Percentiles rank a stretch among this genome's conserved stretches.
These are phyloP conservation scores for Paraurostyla sp. DNA, from an alignment of 73 alveolate genomes.

Conservation along the genomic window DNA sequence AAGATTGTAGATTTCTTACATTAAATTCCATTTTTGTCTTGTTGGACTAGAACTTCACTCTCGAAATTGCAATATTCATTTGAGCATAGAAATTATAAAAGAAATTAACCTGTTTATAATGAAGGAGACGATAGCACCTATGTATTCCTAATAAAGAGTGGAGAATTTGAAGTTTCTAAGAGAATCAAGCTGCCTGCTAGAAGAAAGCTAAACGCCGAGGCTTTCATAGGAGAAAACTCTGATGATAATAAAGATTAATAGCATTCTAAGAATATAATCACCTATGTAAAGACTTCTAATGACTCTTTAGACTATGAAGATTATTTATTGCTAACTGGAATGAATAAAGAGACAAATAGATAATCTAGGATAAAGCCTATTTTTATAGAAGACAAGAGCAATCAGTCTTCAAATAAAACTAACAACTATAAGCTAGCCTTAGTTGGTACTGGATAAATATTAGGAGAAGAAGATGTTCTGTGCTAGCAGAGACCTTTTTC, in stretches of 20 bases:
- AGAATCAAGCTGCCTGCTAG: neutral
- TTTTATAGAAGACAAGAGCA: neutral
- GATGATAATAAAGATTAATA: neutral
- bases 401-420: neutral
- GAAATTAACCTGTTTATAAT: constrained; percentile 56
- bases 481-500: neutral
- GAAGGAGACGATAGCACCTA: constrained; percentile 51
- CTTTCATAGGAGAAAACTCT: neutral
- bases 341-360: neutral
- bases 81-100: constrained; percentile 12
- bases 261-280: neutral
- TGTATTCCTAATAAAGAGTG: constrained; percentile 51
- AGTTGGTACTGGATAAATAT: constrained; percentile 20
- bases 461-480: constrained; percentile 54
- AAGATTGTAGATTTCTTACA: constrained; percentile 44
- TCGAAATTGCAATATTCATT: constrained; percentile 48
- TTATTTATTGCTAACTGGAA: neutral
- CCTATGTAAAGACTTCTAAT: neutral
- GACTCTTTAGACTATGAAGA: constrained; percentile 18
- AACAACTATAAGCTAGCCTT: constrained; percentile 2
- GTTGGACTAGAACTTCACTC: constrained; percentile 21
- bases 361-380: neutral
- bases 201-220: neutral
- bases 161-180: constrained; percentile 61
- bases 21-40: constrained; percentile 7